Conservation (phyloP, 768 basidiomycete genomes). For the Myochromella boudieri region DNA sequence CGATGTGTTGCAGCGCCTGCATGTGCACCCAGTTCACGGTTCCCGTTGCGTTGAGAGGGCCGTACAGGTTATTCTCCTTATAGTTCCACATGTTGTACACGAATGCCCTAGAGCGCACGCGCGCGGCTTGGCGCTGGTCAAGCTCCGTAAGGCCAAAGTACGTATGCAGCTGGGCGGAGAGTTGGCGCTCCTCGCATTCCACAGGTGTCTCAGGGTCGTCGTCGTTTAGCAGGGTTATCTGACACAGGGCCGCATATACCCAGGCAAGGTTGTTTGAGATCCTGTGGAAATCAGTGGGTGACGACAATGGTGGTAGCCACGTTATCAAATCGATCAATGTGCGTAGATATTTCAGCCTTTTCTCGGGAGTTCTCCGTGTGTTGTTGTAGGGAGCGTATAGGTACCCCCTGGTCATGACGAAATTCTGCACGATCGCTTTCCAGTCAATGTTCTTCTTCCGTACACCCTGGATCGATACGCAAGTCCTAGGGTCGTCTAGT, state of each 20-base stretch:
- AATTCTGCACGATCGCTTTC: slow-evolving; percentile 51
- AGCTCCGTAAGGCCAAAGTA: slow-evolving; percentile 52
- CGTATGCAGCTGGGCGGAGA: slow-evolving; percentile 53
- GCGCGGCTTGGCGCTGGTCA: slow-evolving; percentile 34
- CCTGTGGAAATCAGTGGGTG: slow-evolving; percentile 21
- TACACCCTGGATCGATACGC: slow-evolving; percentile 36
- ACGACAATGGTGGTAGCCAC: slow-evolving; percentile 36
- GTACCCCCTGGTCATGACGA: slow-evolving; percentile 56
- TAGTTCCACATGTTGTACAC: slow-evolving; percentile 69
- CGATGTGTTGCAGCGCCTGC: slow-evolving; percentile 51
- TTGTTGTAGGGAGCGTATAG: slow-evolving; percentile 33
- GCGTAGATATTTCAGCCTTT: slow-evolving; percentile 40
- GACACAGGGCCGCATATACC: slow-evolving; percentile 43
- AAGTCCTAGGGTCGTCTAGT: slow-evolving; percentile 63
- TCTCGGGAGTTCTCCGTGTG: slow-evolving; percentile 37
- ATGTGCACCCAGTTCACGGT: slow-evolving; percentile 64
- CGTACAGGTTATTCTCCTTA: slow-evolving; percentile 46
- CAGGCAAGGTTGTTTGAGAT: slow-evolving; percentile 54
- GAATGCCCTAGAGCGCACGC: slow-evolving; percentile 46
- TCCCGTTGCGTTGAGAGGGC: slow-evolving; percentile 51
- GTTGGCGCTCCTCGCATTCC: slow-evolving; percentile 44
- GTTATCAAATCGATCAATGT: slow-evolving; percentile 53
- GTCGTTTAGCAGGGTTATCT: slow-evolving; percentile 45
- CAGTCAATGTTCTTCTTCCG: slow-evolving; percentile 44
- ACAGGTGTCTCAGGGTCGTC: slow-evolving; percentile 18